phyloP scores from a whole-genome alignment of 768 basidiomycete genomes.

The Leccinellum luteum region DNA sequence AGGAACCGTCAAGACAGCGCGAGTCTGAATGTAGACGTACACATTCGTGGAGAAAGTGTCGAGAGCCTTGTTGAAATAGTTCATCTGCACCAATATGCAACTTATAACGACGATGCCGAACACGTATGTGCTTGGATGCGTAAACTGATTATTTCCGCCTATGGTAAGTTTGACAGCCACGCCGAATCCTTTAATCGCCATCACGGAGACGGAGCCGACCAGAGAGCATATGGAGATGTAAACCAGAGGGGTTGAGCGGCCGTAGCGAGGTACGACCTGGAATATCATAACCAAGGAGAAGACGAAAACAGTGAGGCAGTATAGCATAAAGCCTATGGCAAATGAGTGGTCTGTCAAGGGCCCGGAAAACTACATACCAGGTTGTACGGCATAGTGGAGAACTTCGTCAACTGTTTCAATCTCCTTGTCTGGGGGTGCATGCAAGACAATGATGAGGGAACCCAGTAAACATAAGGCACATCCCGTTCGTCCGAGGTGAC shows the following conservation, averaged over 20 bases:
- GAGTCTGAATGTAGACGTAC: conserved; percentile 46
- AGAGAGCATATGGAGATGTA: conserved; percentile 97
- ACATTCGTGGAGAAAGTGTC: conserved; percentile 97
- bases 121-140: conserved; percentile 93
- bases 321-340: conserved; percentile 80
- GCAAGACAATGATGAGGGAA: conserved; percentile 90
- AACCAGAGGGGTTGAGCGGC: conserved; percentile 83
- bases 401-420: conserved; percentile 94
- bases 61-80: conserved; percentile 97
- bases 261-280: conserved; percentile 77
- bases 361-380: conserved; percentile 52
- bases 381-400: conserved; percentile 87
- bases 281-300: conserved; percentile 88
- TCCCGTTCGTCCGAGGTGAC: conserved; percentile 86
- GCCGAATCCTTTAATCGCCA: conserved; percentile 99
- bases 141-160: conserved; percentile 91
- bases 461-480: conserved; percentile 84
- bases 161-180: conserved; percentile 94
- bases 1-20: not conserved
- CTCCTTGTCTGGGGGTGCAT: conserved; percentile 95
- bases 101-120: conserved; percentile 78
- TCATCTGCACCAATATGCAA: conserved; percentile 92
- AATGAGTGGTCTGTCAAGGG: conserved; percentile 8
- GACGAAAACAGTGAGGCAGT: conserved; percentile 81
- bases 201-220: conserved; percentile 94